These are phyloP conservation scores for Colletotrichum orchidophilum DNA, from an alignment of 2,329 filamentous ascomycete species.

Conservation along the genomic window DNA sequence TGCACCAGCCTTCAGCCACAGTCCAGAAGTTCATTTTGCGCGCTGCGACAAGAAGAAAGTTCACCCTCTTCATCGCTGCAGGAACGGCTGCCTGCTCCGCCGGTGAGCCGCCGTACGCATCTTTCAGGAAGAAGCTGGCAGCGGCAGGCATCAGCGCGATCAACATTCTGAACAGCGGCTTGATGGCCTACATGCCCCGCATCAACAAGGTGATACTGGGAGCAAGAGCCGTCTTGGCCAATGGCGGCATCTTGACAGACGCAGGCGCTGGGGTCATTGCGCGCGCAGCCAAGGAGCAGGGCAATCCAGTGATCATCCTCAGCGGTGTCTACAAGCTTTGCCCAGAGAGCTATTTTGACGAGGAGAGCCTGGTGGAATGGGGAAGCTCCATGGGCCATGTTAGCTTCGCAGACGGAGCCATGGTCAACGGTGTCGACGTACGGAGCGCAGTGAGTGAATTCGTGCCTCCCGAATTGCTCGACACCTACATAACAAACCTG, in stretches of 20 bases:
- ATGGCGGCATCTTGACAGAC: slow-evolving; percentile 86
- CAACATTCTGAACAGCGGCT: slow-evolving; percentile 82
- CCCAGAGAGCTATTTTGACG: slow-evolving; percentile 86
- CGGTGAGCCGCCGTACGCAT: slow-evolving; percentile 54
- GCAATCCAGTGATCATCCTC: slow-evolving; percentile 87
- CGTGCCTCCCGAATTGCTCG: slow-evolving; percentile 78
- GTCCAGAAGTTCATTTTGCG: slow-evolving; percentile 90
- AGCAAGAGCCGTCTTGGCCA: slow-evolving; percentile 86
- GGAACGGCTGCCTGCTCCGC: slow-evolving; percentile 55
- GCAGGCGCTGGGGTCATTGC: slow-evolving; percentile 87
- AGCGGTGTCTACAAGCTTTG: slow-evolving; percentile 94
- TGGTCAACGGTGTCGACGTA: slow-evolving; percentile 82
- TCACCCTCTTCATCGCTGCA: slow-evolving; percentile 88
- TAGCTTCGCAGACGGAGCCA: slow-evolving; percentile 79
- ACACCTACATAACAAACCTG: slow-evolving; percentile 85
- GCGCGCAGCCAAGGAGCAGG: slow-evolving; percentile 82
- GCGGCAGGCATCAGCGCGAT: slow-evolving; percentile 84
- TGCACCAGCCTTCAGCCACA: slow-evolving; percentile 84
- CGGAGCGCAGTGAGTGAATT: slow-evolving; percentile 85
- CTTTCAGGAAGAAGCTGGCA: slow-evolving; percentile 80
- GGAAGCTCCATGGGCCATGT: slow-evolving; percentile 82
- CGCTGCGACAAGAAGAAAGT: slow-evolving; percentile 88
- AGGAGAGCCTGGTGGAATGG: slow-evolving; percentile 85
- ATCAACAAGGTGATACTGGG: slow-evolving; percentile 95
- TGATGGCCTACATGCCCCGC: slow-evolving; percentile 93